phyloP scores from a whole-genome alignment of 202 grass and related monocot species.

The Carex arenaria region DNA sequence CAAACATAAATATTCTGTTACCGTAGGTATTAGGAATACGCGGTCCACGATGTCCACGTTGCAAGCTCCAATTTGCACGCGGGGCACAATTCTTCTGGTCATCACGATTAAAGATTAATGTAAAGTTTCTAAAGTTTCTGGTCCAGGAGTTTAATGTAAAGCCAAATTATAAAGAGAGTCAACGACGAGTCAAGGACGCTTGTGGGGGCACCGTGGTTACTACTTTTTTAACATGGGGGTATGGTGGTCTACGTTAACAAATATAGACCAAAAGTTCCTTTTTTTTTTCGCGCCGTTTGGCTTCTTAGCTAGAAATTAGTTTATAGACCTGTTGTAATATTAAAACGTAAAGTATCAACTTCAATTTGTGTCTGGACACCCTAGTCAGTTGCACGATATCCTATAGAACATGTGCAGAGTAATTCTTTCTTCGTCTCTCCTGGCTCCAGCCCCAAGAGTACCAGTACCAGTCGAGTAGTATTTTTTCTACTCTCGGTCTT shows the following conservation, averaged over 20 bases:
- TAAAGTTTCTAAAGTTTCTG: no score
- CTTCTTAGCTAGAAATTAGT: background rate
- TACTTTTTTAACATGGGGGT: background rate
- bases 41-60: no score
- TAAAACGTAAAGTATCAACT: background rate
- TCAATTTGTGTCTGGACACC: no score
- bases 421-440: conserved; percentile 16
- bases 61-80: no score
- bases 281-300: conserved; percentile 1
- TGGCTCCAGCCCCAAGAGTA: conserved; percentile 16
- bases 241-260: background rate
- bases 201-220: background rate
- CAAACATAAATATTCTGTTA: no score
- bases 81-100: background rate
- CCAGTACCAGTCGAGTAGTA: background rate
- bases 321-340: background rate
- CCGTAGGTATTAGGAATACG: no score
- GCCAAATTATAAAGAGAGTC: background rate
- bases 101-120: background rate
- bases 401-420: conserved; percentile 5
- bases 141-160: background rate
- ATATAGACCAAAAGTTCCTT: background rate
- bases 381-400: background rate
- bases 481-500: conserved; percentile 19
- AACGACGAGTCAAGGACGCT: background rate